Evolutionary conservation across 2,329 filamentous ascomycete genomes (phyloP), one percentile per base, ranked within the genome.

Genomic region (Claviceps arundinis): DNA sequence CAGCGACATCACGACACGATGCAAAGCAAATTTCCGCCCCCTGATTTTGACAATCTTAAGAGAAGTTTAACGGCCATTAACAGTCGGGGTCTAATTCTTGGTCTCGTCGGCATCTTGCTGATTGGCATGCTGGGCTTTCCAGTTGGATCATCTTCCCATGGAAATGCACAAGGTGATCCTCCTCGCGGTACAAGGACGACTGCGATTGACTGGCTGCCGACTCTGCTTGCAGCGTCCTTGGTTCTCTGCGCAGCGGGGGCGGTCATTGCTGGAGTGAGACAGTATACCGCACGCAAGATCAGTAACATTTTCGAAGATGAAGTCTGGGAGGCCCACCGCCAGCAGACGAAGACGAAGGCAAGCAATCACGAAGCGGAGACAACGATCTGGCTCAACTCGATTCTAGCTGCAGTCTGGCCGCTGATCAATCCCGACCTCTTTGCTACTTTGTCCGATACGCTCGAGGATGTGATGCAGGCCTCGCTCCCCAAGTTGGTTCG

Each of bases 381-480:
- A 58, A 84, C 83, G 0, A 77, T 80, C 0, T 89, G 85, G 85
- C 72, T 89, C 51, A 89, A 89, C 61, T 82, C 78, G 4, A 64
- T 88, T 0, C 61, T 89, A 7, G 71, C 76, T 4, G 78, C 83
- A 1, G 74, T 88, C 5, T 89, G 85, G 85, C 83, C 84, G 0
- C 71, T 89, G 34, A 75, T 89, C 60, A 89, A 89, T 60, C 85
- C 85, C 0, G 85, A 89, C 58, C 72, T 89, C 1, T 88, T 89
- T 59, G 74, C 77, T 1, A 80, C 78, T 37, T 64, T 88, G 2
- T 76, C 80, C 0, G 85, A 89, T 59, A 85, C 79, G 30, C 74
- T 89, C 4, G 85, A 89, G 65, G 85, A 89, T 62, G 82, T 89
- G 47, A 89, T 89, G 85, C 85, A 89, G 67, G 84, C 85, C 2